A percentile compares a stretch with the other conserved stretches of the same genome.
Conservation (phyloP, 345 rosid genomes). For the Psidium friedrichsthalianum region DNA sequence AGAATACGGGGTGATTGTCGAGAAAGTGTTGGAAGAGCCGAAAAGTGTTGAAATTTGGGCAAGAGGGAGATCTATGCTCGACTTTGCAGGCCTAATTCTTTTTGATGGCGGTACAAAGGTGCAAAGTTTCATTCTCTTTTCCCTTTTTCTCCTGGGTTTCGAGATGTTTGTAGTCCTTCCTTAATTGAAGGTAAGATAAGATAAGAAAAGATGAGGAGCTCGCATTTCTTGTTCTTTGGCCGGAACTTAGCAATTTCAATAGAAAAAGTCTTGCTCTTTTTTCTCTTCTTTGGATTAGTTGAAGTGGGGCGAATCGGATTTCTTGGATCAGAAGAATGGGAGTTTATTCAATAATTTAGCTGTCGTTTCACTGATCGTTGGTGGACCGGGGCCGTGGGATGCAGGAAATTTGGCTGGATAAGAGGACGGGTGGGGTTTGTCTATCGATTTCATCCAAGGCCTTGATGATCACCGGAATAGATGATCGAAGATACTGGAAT, state of each 20-base stretch:
- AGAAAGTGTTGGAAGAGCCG: conserved; percentile 27
- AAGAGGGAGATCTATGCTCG: conserved; percentile 40
- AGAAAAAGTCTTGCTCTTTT: background rate
- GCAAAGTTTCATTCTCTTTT: background rate
- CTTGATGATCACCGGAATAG: conserved; percentile 10
- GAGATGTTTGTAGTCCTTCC: background rate
- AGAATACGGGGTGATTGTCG: conserved; percentile 21
- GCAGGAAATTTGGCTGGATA: conserved; percentile 46
- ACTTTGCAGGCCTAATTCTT: conserved; percentile 24
- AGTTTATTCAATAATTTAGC: background rate
- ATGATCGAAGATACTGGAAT: conserved; percentile 18
- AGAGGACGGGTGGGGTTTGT: conserved; percentile 15
- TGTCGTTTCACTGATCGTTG: background rate
- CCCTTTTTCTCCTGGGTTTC: background rate
- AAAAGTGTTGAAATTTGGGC: conserved; percentile 8
- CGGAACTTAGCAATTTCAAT: background rate
- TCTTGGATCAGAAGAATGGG: background rate
- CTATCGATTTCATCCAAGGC: conserved; percentile 13
- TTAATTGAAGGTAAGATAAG: background rate
- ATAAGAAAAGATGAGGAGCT: background rate
- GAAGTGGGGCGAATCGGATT: background rate
- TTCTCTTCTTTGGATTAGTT: background rate
- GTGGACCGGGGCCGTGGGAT: background rate
- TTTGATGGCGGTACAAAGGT: conserved; percentile 55
- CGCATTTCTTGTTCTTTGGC: background rate